Conservation (phyloP, 1,284 basidiomycete species). For the Trichosporon sp. region DNA sequence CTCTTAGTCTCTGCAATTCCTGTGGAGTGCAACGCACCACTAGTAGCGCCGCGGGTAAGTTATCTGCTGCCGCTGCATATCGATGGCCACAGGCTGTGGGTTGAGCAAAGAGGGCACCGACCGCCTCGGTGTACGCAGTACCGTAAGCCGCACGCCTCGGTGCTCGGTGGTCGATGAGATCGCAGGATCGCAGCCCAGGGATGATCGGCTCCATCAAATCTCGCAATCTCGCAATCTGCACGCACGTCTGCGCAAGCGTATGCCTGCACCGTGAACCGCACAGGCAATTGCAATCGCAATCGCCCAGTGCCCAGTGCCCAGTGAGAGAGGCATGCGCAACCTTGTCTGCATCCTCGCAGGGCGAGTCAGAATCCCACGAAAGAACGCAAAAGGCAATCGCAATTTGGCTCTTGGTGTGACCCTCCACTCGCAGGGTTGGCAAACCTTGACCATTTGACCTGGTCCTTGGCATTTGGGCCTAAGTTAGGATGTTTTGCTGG, state of each 20-base stretch:
- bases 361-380: not conserved
- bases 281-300: too few species aligned
- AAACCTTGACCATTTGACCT: not conserved
- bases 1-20: not conserved
- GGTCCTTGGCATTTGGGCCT: not conserved
- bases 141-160: not conserved
- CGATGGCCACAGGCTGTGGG: not conserved
- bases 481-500: not conserved
- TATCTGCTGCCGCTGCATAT: not conserved
- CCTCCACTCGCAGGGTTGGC: not conserved
- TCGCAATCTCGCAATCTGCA: not conserved
- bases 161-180: not conserved
- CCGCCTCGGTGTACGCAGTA: too few species aligned
- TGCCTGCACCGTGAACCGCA: too few species aligned
- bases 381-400: constrained; percentile 16
- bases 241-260: too few species aligned
- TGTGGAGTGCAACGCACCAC: not conserved
- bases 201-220: not conserved
- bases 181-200: not conserved
- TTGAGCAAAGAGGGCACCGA: not conserved
- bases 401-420: constrained; percentile 14
- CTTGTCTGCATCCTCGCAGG: not conserved
- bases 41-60: not conserved
- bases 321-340: not conserved
- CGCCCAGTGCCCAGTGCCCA: too few species aligned